These are phyloP conservation scores for Paraglomus occultum DNA, from an alignment of 192 early-diverging fungal genomes.

Conservation along the genomic window DNA sequence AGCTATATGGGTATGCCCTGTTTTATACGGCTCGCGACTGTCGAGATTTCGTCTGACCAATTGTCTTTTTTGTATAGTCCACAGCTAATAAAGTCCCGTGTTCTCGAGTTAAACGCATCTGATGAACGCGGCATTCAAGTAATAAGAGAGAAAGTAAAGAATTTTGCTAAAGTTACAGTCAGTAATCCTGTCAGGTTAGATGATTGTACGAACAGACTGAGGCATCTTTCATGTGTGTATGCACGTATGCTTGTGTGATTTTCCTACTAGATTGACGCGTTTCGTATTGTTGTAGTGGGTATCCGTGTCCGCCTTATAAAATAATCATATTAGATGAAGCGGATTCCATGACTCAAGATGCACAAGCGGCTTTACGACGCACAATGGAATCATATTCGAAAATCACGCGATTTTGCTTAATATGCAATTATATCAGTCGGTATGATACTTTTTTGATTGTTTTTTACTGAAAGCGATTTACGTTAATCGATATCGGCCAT, in stretches of 20 bases:
- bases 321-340: constrained; percentile 97
- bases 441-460: constrained; percentile 31
- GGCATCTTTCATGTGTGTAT: constrained; percentile 33
- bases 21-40: neutral
- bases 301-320: constrained; percentile 84
- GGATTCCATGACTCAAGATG: constrained; percentile 94
- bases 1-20: constrained; percentile 69
- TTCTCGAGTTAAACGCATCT: constrained; percentile 94
- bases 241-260: neutral
- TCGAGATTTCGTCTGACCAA: neutral
- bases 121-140: constrained; percentile 97
- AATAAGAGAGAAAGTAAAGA: constrained; percentile 90
- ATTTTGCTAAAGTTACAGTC: constrained; percentile 73
- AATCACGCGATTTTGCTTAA: constrained; percentile 91
- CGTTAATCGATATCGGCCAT: neutral
- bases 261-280: neutral
- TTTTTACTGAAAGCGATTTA: neutral
- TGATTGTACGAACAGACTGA: constrained; percentile 32
- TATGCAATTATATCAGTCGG: constrained; percentile 86
- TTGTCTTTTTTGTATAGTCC: constrained; percentile 55
- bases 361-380: constrained; percentile 87
- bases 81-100: constrained; percentile 70
- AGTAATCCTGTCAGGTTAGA: neutral
- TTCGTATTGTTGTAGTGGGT: constrained; percentile 28
- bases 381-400: constrained; percentile 95